phyloP scores from a whole-genome alignment of 2,329 filamentous ascomycete species.

The Huntiella moniliformis region DNA sequence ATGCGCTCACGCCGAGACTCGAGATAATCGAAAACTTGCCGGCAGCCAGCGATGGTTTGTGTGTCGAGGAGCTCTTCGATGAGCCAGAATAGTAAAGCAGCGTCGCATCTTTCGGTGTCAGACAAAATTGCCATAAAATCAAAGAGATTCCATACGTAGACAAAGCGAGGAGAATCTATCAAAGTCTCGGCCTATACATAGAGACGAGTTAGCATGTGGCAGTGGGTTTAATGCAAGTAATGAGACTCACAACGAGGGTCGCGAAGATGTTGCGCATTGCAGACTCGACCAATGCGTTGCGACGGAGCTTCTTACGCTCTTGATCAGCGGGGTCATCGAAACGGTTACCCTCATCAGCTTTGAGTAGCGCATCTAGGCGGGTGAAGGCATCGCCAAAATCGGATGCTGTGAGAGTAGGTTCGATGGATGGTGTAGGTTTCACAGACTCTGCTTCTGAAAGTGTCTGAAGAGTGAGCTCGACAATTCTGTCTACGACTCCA shows the following conservation, averaged over 20 bases:
- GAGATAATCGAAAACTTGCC: conserved; percentile 81
- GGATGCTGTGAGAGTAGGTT: conserved; percentile 55
- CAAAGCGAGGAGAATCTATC: conserved; percentile 62
- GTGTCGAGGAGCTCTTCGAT: conserved; percentile 91
- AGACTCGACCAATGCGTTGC: conserved; percentile 61
- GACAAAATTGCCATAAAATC: conserved; percentile 81
- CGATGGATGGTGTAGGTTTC: conserved; percentile 43
- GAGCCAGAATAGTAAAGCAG: conserved; percentile 70
- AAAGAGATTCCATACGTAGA: conserved; percentile 79
- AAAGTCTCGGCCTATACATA: conserved; percentile 43
- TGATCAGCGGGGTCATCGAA: conserved; percentile 18
- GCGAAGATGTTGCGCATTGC: conserved; percentile 70
- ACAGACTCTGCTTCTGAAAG: conserved; percentile 37
- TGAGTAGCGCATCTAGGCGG: conserved; percentile 25
- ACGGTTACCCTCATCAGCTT: conserved; percentile 14
- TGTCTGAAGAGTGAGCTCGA: no score
- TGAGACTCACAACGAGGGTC: conserved; percentile 46
- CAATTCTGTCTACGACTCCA: no score
- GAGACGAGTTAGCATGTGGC: not conserved
- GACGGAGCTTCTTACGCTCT: conserved; percentile 23
- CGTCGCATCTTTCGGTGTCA: conserved; percentile 59
- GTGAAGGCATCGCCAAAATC: conserved; percentile 36
- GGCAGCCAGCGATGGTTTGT: conserved; percentile 82
- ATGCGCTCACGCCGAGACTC: conserved; percentile 84
- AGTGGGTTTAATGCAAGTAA: conserved; percentile 5